phyloP scores from a whole-genome alignment of 805 yeast genomes.

The Candida arabinofermentans region DNA sequence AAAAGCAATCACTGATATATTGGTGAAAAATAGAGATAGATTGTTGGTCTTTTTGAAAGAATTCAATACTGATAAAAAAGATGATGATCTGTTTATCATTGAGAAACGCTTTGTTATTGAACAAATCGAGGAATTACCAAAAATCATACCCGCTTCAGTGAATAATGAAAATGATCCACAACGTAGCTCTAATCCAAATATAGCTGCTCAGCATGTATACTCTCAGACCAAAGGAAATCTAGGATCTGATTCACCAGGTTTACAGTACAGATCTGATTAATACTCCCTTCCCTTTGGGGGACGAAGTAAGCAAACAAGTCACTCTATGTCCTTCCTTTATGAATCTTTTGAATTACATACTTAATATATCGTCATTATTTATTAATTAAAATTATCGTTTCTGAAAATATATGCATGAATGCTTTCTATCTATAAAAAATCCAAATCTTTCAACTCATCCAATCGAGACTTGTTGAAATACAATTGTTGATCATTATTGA shows the following conservation, averaged over 20 bases:
- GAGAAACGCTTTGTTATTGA: constrained; percentile 79
- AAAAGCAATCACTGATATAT: constrained; percentile 72
- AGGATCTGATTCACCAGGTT: constrained; percentile 2
- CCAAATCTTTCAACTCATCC: constrained; percentile 10
- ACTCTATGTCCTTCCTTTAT: no score
- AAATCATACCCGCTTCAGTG: constrained; percentile 33
- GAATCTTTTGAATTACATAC: no score
- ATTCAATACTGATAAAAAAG: constrained; percentile 59
- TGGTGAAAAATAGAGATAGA: constrained; percentile 78
- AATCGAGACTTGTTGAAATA: constrained; percentile 4
- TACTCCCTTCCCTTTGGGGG: no score
- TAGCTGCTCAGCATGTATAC: constrained; percentile 19
- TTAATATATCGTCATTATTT: no score
- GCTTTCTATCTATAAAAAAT: constrained; percentile 7
- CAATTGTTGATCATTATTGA: neutral
- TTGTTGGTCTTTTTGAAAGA: constrained; percentile 63
- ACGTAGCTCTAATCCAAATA: constrained; percentile 9
- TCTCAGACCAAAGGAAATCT: constrained; percentile 15
- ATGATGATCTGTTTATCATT: constrained; percentile 62
- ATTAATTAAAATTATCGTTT: no score
- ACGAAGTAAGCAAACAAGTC: no score
- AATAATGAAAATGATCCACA: constrained; percentile 5
- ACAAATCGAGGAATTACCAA: constrained; percentile 70
- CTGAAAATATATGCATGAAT: no score
- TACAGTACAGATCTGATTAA: neutral